phyloP scores from a whole-genome alignment of 208 protist species.

The Strigomonas culicis region DNA sequence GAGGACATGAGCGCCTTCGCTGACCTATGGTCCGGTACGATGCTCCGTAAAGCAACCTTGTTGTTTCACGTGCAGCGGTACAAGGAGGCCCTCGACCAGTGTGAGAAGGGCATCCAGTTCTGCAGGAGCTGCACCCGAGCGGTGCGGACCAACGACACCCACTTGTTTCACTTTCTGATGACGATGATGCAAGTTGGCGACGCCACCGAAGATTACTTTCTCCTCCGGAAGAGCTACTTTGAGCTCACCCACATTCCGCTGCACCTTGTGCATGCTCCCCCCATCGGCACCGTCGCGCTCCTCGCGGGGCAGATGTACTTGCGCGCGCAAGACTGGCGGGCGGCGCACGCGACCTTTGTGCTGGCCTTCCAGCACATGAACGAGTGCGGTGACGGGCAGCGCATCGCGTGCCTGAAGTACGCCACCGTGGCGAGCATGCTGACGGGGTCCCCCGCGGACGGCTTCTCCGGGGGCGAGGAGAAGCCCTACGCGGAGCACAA shows the following conservation, averaged over 20 bases:
- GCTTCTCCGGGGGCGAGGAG: constrained; percentile 91
- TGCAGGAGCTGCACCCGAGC: constrained; percentile 5
- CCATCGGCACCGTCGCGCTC: constrained; percentile 92
- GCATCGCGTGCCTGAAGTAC: constrained; percentile 91
- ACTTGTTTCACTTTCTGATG: constrained; percentile 11
- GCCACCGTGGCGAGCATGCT: constrained; percentile 93
- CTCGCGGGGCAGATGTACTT: constrained; percentile 87
- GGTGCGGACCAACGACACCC: constrained; percentile 16
- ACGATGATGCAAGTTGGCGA: constrained; percentile 19
- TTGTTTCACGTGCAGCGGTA: constrained; percentile 15
- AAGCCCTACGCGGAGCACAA: constrained; percentile 86
- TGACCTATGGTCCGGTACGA: constrained; percentile 89
- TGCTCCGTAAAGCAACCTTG: constrained; percentile 49
- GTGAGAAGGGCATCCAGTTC: constrained; percentile 13
- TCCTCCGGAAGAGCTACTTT: constrained; percentile 43
- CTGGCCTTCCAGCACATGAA: constrained; percentile 92
- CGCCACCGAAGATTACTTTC: constrained; percentile 18
- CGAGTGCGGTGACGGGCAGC: constrained; percentile 78
- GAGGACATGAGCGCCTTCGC: constrained; percentile 29
- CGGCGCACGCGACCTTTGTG: constrained; percentile 93
- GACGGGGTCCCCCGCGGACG: constrained; percentile 73
- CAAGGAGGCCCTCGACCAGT: constrained; percentile 13
- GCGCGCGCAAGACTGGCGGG: constrained; percentile 81
- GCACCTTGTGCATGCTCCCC: too few relatives aligned
- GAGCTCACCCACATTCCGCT: constrained; percentile 14